Evolutionary conservation across 768 basidiomycete species (phyloP).

Genomic region (Macrolepiota dolichaula): DNA sequence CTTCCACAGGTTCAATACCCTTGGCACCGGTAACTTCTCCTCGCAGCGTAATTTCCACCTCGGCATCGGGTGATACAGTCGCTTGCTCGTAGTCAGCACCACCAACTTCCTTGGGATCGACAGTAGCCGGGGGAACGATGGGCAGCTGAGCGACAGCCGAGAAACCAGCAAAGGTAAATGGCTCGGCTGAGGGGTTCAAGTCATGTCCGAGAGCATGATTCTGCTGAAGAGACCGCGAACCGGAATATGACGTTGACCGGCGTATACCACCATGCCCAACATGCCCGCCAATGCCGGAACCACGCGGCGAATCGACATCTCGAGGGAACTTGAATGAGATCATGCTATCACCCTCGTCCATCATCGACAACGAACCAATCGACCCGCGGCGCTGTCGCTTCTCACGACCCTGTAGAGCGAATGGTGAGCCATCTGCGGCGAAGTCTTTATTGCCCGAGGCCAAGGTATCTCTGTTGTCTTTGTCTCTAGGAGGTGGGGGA

Average conservation of each 20-base stretch:
- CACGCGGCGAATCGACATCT: conserved; percentile 44
- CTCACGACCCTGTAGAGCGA: conserved; percentile 69
- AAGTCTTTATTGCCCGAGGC: too few species aligned
- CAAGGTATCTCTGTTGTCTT: conserved; percentile 10
- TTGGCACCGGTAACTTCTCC: background rate
- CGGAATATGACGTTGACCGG: conserved; percentile 30
- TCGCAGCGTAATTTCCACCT: conserved; percentile 10
- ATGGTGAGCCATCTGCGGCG: conserved; percentile 33
- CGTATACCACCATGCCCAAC: conserved; percentile 25
- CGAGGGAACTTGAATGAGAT: conserved; percentile 75
- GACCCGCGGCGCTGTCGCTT: conserved; percentile 69
- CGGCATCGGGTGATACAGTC: conserved; percentile 6
- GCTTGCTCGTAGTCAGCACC: background rate
- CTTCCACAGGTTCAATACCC: conserved; percentile 3
- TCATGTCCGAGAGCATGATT: conserved; percentile 5
- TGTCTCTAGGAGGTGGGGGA: conserved; percentile 19
- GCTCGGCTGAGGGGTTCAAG: conserved; percentile 47
- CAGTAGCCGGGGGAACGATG: conserved; percentile 22
- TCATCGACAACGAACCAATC: conserved; percentile 20
- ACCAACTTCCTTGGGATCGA: conserved; percentile 6
- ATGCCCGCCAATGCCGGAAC: too few species aligned
- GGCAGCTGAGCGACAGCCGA: conserved; percentile 35
- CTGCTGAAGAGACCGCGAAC: conserved; percentile 11
- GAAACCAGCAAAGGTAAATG: conserved; percentile 72
- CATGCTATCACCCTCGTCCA: conserved; percentile 64